Evolutionary conservation across 2,329 filamentous ascomycete genomes (phyloP).

Genomic region (Penicillium sp.): DNA sequence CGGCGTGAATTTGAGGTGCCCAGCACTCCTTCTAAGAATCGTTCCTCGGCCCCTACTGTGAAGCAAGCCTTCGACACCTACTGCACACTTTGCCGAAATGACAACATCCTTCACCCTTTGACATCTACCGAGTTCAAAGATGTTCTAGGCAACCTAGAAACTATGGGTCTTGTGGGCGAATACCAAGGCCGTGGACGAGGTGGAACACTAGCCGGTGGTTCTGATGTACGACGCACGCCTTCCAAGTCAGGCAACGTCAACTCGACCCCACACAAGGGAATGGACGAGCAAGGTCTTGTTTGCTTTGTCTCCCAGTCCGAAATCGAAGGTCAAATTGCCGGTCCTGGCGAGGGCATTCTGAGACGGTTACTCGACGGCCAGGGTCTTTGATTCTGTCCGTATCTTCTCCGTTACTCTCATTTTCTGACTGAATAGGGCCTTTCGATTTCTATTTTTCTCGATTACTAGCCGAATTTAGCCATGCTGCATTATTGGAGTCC

Average conservation of each 20-base stretch:
- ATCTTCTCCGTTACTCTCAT: not conserved
- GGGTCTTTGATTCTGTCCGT: slow-evolving; percentile 25
- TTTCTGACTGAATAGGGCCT: not conserved
- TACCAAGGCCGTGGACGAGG: slow-evolving; percentile 65
- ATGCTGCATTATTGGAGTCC: slow-evolving; percentile 14
- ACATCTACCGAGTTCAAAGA: slow-evolving; percentile 91
- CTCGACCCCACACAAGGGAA: slow-evolving; percentile 47
- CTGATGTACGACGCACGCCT: slow-evolving; percentile 57
- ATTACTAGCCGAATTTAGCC: not conserved
- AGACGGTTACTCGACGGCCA: slow-evolving; percentile 37
- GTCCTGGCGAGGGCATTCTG: slow-evolving; percentile 48
- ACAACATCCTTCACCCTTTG: slow-evolving; percentile 83
- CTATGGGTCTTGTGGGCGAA: slow-evolving; percentile 70
- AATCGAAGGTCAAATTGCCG: slow-evolving; percentile 62
- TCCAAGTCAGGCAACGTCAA: slow-evolving; percentile 61
- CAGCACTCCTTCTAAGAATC: slow-evolving; percentile 57
- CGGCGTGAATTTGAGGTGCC: slow-evolving; percentile 44
- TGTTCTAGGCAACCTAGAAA: slow-evolving; percentile 83
- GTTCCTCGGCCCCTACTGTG: slow-evolving; percentile 64
- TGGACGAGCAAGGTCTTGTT: slow-evolving; percentile 72
- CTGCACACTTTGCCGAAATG: slow-evolving; percentile 71
- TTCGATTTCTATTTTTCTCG: not conserved
- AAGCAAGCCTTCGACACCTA: slow-evolving; percentile 83
- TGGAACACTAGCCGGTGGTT: slow-evolving; percentile 50
- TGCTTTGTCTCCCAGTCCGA: slow-evolving; percentile 78